A percentile compares a stretch with the other conserved stretches of the same genome.
These are phyloP conservation scores for Fagus sylvatica DNA, from an alignment of 306 rosid species.

Conservation along the genomic window DNA sequence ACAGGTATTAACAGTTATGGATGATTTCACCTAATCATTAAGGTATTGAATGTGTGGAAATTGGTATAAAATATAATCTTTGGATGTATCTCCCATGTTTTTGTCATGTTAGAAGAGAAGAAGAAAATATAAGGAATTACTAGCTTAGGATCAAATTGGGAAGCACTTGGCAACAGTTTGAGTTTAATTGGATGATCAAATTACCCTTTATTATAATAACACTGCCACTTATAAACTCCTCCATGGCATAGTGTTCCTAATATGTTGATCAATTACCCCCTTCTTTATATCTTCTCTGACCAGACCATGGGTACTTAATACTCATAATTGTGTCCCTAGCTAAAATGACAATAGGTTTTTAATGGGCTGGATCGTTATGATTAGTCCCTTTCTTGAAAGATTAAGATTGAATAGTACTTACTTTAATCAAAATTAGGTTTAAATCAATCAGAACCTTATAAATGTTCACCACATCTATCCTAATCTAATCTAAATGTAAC, in stretches of 20 bases:
- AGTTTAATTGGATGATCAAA: not conserved
- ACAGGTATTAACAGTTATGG: conserved; percentile 56
- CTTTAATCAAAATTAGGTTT: not conserved
- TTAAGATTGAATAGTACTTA: not conserved
- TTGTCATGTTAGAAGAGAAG: not conserved
- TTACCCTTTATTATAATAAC: not conserved
- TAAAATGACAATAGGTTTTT: no score
- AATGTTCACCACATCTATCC: no score
- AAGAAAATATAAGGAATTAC: not conserved
- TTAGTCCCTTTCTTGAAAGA: not conserved
- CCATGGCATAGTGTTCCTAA: not conserved
- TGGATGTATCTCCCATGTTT: not conserved
- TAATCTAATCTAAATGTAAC: no score
- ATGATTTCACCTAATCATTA: not conserved
- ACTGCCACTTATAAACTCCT: not conserved
- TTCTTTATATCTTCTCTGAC: not conserved
- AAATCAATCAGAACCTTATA: not conserved
- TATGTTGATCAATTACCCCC: not conserved
- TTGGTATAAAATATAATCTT: not conserved
- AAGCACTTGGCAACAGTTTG: not conserved
- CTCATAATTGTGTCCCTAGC: not conserved
- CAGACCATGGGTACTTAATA: not conserved
- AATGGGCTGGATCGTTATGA: not conserved
- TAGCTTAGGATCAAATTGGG: not conserved
- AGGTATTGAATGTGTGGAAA: not conserved